phyloP scores from a whole-genome alignment of 495 filamentous ascomycete species.

The Talaromyces trachyspermus region DNA sequence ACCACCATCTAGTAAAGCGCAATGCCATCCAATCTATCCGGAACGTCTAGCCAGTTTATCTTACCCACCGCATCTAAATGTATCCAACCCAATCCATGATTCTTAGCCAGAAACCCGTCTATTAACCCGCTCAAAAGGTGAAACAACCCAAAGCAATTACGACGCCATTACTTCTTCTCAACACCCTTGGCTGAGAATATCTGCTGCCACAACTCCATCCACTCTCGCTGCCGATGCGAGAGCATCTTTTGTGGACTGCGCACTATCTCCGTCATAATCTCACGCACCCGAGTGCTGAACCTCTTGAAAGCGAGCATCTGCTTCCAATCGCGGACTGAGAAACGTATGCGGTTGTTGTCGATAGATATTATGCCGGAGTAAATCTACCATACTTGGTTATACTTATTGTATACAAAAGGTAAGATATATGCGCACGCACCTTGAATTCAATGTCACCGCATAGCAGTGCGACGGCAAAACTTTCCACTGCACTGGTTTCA shows the following conservation, averaged over 20 bases:
- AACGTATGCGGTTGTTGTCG: slow-evolving; percentile 81
- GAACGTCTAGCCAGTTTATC: not conserved
- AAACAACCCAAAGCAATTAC: not conserved
- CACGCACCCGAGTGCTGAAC: slow-evolving; percentile 58
- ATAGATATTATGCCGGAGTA: slow-evolving; percentile 80
- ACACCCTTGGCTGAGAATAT: slow-evolving; percentile 20
- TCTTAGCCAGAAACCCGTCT: too few species aligned
- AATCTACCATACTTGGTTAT: too few species aligned
- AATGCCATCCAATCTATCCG: not conserved
- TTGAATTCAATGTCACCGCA: slow-evolving; percentile 83
- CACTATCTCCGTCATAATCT: slow-evolving; percentile 64
- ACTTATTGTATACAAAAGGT: too few species aligned
- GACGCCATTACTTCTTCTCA: not conserved
- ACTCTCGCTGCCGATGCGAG: slow-evolving; percentile 59
- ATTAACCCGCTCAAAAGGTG: not conserved
- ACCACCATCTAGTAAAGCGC: not conserved
- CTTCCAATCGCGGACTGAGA: slow-evolving; percentile 84
- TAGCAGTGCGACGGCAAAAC: slow-evolving; percentile 72
- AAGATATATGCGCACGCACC: slow-evolving; percentile 24
- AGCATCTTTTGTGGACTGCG: slow-evolving; percentile 62
- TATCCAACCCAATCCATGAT: not conserved
- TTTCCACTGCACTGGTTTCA: slow-evolving; percentile 75
- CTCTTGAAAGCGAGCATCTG: slow-evolving; percentile 77
- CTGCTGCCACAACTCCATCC: slow-evolving; percentile 62
- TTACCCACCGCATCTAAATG: not conserved